phyloP scores from a whole-genome alignment of 2,329 filamentous ascomycete species.

The Aspergillus puulaauensis region DNA sequence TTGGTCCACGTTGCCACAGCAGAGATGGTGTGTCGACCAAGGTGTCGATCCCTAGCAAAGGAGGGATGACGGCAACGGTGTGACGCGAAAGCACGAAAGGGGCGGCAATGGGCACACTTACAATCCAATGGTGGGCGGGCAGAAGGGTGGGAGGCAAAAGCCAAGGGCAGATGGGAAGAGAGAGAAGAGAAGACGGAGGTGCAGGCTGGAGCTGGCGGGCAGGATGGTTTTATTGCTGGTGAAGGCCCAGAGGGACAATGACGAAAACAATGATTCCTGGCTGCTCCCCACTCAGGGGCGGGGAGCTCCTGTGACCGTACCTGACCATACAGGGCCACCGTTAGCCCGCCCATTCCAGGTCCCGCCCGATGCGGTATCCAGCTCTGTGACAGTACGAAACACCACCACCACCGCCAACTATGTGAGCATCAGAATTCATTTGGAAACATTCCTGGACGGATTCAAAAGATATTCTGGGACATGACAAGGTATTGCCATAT shows the following conservation, averaged over 20 bases:
- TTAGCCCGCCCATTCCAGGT: not conserved
- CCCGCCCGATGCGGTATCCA: not conserved
- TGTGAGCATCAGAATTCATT: not conserved
- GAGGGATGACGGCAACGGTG: constrained; percentile 19
- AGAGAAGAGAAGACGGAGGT: not conserved
- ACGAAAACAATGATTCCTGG: not conserved
- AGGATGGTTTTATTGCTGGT: constrained; percentile 5
- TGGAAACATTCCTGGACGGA: not conserved
- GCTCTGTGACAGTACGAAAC: not conserved
- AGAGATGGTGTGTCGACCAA: constrained; percentile 6
- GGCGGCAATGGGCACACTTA: not conserved
- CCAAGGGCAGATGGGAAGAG: not conserved
- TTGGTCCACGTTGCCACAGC: constrained; percentile 21
- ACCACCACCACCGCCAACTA: not conserved
- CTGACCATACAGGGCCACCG: not conserved
- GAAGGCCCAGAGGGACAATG: not conserved
- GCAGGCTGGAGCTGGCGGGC: constrained; percentile 9
- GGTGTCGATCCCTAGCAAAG: constrained; percentile 25
- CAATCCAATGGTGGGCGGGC: constrained; percentile 1
- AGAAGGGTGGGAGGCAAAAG: not conserved
- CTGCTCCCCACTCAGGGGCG: constrained; percentile 4
- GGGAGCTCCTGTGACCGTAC: constrained; percentile 3
- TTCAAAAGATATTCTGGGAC: not conserved
- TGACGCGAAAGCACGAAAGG: not conserved
- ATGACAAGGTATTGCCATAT: not conserved